A percentile compares a stretch with the other conserved stretches of the same genome.
Conservation (phyloP, 139 green algal species). For the Coccomyxa sp. region DNA sequence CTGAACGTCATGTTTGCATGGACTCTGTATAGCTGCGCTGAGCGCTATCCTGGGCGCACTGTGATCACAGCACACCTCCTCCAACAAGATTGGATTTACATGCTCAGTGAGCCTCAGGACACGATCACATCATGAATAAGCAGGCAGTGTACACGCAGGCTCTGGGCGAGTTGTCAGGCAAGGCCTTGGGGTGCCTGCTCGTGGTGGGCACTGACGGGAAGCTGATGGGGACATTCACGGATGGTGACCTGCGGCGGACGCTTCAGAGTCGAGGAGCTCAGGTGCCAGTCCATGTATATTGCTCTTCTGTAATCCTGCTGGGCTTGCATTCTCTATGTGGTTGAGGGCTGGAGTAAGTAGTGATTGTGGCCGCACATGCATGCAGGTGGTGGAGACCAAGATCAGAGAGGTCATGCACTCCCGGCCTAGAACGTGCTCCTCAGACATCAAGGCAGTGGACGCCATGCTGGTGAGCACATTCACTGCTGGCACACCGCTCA, state of each 20-base stretch:
- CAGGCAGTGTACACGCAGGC: constrained; percentile 14
- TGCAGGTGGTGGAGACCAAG: constrained; percentile 23
- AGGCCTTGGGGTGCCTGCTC: constrained; percentile 49
- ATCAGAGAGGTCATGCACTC: constrained; percentile 32
- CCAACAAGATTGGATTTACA: no score
- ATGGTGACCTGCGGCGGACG: constrained; percentile 46
- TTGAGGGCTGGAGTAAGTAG: neutral
- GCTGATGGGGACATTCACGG: constrained; percentile 53
- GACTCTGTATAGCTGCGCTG: no score
- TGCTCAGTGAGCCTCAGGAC: no score
- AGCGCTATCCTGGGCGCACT: no score
- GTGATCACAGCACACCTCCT: no score
- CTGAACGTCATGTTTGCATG: no score
- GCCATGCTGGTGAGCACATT: constrained; percentile 42
- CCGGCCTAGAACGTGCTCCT: constrained; percentile 19
- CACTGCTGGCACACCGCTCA: no score
- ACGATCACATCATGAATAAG: no score
- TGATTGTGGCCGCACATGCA: neutral
- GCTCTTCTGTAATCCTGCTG: no score
- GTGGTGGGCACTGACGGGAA: constrained; percentile 17
- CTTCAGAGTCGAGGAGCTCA: constrained; percentile 22
- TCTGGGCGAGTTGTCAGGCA: constrained; percentile 49
- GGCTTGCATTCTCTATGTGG: no score
- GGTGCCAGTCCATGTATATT: neutral
- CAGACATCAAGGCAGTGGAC: constrained; percentile 40